These are phyloP conservation scores for Phalaenopsis equestris DNA, from an alignment of 106 monocot genomes.

Conservation along the genomic window DNA sequence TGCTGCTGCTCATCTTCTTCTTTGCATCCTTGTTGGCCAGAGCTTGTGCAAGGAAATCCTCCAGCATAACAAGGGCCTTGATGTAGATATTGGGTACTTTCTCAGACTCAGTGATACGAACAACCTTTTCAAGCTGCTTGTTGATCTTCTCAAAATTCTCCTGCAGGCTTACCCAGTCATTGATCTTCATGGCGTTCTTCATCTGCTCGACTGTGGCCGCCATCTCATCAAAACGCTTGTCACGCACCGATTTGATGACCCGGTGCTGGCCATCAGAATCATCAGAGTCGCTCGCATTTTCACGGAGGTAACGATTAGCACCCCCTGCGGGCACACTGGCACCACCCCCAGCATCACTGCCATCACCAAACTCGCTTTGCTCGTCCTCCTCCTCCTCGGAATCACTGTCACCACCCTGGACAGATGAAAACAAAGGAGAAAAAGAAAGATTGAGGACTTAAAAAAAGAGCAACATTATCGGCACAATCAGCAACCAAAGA, in stretches of 20 bases:
- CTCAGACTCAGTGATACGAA: conserved; percentile 57
- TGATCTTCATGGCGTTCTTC: conserved; percentile 84
- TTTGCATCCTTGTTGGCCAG: conserved; percentile 87
- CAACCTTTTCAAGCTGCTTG: conserved; percentile 91
- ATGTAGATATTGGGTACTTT: conserved; percentile 56
- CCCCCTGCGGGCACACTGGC: conserved; percentile 8
- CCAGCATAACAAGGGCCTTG: conserved; percentile 81
- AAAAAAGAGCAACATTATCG: background rate
- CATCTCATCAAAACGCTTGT: conserved; percentile 82
- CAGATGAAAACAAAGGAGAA: background rate
- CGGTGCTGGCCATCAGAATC: conserved; percentile 56
- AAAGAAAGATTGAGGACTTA: background rate
- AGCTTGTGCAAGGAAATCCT: conserved; percentile 72
- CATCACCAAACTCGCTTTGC: conserved; percentile 23
- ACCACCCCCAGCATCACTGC: conserved; percentile 17
- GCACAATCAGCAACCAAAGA: background rate
- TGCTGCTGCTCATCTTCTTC: conserved; percentile 97
- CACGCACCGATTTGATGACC: conserved; percentile 61
- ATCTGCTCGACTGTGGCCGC: conserved; percentile 73
- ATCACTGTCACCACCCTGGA: conserved; percentile 46
- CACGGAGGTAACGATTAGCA: conserved; percentile 24
- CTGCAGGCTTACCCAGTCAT: conserved; percentile 86
- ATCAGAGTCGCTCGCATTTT: conserved; percentile 49
- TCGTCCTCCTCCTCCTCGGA: conserved; percentile 42
- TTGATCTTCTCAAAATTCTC: conserved; percentile 93